Percentiles rank a stretch among this genome's conserved stretches.
phyloP scores from a whole-genome alignment of 179 eudicot genomes.

The Spinacia oleracea region DNA sequence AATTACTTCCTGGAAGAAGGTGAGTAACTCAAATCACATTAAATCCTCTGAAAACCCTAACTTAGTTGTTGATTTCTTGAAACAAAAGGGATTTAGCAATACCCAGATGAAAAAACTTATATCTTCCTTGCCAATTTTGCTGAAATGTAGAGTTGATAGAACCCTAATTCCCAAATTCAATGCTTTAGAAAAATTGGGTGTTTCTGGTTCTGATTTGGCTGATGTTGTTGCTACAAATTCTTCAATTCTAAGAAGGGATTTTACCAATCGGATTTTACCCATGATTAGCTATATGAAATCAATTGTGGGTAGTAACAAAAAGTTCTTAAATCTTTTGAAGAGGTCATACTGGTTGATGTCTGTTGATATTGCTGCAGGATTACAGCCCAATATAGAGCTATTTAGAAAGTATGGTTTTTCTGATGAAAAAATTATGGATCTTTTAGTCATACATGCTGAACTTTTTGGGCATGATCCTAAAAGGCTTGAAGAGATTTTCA shows the following conservation, averaged over 20 bases:
- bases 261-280: not conserved
- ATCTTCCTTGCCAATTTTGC: slow-evolving; percentile 16
- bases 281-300: slow-evolving; percentile 8
- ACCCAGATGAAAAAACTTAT: slow-evolving; percentile 23
- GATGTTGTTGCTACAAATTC: slow-evolving; percentile 22
- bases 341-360: slow-evolving; percentile 24
- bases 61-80: slow-evolving; percentile 23
- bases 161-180: slow-evolving; percentile 28
- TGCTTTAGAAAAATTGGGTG: slow-evolving; percentile 27
- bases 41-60: slow-evolving; percentile 8
- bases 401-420: slow-evolving; percentile 25
- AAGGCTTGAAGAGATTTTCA: slow-evolving; percentile 4
- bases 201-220: slow-evolving; percentile 18
- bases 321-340: slow-evolving; percentile 11
- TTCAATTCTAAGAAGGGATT: not conserved
- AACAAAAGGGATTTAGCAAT: slow-evolving; percentile 18
- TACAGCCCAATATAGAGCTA: slow-evolving; percentile 22
- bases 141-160: slow-evolving; percentile 12
- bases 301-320: not conserved
- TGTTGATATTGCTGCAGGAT: slow-evolving; percentile 1
- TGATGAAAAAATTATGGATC: slow-evolving; percentile 5
- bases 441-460: slow-evolving; percentile 8
- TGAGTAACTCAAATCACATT: not conserved
- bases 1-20: slow-evolving; percentile 11
- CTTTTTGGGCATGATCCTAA: slow-evolving; percentile 11